Evolutionary conservation across 1,284 basidiomycete genomes (phyloP), one percentile per base, ranked within the genome.

Genomic region (Malassezia yamatoensis): DNA sequence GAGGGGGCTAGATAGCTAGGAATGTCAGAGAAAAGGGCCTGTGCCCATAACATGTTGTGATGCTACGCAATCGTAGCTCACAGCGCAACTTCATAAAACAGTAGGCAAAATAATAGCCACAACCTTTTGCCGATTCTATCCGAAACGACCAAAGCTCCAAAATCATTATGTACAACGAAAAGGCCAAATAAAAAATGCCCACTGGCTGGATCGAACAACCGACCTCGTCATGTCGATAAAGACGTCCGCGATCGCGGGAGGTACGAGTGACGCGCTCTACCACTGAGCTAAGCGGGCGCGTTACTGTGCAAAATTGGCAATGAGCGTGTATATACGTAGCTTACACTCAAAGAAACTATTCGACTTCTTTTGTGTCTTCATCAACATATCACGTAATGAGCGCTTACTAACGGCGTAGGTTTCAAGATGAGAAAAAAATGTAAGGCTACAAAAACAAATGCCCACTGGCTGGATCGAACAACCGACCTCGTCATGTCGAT

Each of bases 251-350:
- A 15, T 16, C 54, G 54, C 54, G 44, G 54, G 54, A 57, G 54
- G 54, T 79, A 80, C 80, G 79, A 80, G 79, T 80, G 79, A 80
- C 79, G 80, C 80, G 79, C 80, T 81, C 79, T 80, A 80, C 79
- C 80, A 79, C 79, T 80, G 80, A 80, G 80, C 79, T 80, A 80
- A 80, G 54, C 54, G 54, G 54, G 54, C 54, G 12, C 24, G 24
- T 7, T 29, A 29, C 24, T 11, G 21, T 32, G 16, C 29, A 5
- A 18, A 16, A 8, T 16, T 5, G 3, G 38, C 38, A n/a, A 39
- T n/a, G n/a, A n/a, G n/a, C n/a, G n/a, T n/a, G n/a, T n/a, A n/a
- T n/a, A n/a, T n/a, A n/a, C n/a, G n/a, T n/a, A n/a, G n/a, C n/a
- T n/a, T n/a, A n/a, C n/a, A n/a, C n/a, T n/a, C n/a, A n/a, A n/a